These are phyloP conservation scores for Flaveria bidentis DNA, from an alignment of 129 eudicot species.

Conservation along the genomic window DNA sequence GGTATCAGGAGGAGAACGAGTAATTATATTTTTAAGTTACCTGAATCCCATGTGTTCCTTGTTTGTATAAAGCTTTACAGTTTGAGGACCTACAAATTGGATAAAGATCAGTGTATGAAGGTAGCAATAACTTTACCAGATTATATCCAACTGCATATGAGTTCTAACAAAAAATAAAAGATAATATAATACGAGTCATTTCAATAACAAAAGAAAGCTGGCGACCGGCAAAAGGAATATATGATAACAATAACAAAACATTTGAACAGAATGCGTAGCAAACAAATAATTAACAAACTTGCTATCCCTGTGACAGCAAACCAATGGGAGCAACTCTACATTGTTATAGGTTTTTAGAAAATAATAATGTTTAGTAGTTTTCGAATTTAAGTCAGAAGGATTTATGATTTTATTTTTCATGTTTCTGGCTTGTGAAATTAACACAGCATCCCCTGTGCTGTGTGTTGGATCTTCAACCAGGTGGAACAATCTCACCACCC, in stretches of 20 bases:
- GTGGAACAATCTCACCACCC: too few species aligned
- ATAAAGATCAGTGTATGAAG: constrained; percentile 12
- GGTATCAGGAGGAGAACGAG: not conserved
- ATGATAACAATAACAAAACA: too few species aligned
- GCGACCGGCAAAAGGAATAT: not conserved
- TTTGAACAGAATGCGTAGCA: not conserved
- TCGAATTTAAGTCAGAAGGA: too few species aligned
- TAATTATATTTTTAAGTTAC: constrained; percentile 39
- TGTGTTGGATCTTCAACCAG: too few species aligned
- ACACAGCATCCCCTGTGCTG: too few species aligned
- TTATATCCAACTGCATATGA: not conserved
- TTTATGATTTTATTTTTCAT: too few species aligned
- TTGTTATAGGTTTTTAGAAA: too few species aligned
- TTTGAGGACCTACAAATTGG: constrained; percentile 68
- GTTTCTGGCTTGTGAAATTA: too few species aligned
- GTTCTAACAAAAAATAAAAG: too few species aligned
- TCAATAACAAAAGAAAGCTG: not conserved
- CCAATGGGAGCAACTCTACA: not conserved
- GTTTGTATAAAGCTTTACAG: constrained; percentile 86
- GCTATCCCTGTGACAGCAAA: not conserved
- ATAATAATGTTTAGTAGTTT: too few species aligned
- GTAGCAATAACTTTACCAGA: not conserved
- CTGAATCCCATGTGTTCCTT: constrained; percentile 98
- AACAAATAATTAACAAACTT: not conserved
- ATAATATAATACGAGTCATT: not conserved